Conservation (phyloP, 2,329 filamentous ascomycete genomes). For the Fusarium concolor region DNA sequence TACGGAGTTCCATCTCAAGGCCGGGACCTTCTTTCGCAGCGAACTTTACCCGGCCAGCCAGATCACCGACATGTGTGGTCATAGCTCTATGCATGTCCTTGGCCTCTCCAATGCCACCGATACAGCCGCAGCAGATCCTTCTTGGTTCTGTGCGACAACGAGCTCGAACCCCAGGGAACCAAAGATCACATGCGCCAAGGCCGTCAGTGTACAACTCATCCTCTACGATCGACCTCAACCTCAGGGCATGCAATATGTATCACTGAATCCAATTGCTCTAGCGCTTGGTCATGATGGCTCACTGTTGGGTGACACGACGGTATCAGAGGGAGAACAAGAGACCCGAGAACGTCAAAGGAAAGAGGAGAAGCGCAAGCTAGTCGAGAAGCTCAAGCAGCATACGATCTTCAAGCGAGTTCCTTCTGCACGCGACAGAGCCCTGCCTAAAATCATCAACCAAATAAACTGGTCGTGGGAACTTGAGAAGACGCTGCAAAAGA, state of each 20-base stretch:
- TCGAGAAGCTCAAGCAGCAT: conserved; percentile 89
- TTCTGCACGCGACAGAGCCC: conserved; percentile 83
- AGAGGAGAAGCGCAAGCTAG: conserved; percentile 72
- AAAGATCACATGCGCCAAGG: conserved; percentile 76
- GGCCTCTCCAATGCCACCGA: conserved; percentile 79
- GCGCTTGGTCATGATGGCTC: conserved; percentile 80
- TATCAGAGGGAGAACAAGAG: conserved; percentile 78
- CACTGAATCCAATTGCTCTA: conserved; percentile 86
- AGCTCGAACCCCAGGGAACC: conserved; percentile 69
- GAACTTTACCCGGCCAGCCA: conserved; percentile 82
- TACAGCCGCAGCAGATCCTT: conserved; percentile 67
- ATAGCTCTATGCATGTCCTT: conserved; percentile 84
- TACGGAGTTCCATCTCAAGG: conserved; percentile 88
- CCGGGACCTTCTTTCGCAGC: conserved; percentile 85
- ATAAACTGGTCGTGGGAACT: conserved; percentile 97
- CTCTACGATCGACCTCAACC: conserved; percentile 89
- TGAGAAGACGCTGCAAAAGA: conserved; percentile 86
- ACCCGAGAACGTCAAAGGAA: conserved; percentile 68
- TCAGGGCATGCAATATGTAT: conserved; percentile 95
- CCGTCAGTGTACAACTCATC: conserved; percentile 84
- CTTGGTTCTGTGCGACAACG: conserved; percentile 73
- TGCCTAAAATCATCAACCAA: conserved; percentile 87
- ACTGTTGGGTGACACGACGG: conserved; percentile 50
- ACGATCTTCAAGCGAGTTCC: conserved; percentile 81
- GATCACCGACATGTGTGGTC: conserved; percentile 87